A percentile compares a stretch with the other conserved stretches of the same genome.
Conservation (phyloP, 192 early-diverging fungal species). For the Haplosporangium gracile region DNA sequence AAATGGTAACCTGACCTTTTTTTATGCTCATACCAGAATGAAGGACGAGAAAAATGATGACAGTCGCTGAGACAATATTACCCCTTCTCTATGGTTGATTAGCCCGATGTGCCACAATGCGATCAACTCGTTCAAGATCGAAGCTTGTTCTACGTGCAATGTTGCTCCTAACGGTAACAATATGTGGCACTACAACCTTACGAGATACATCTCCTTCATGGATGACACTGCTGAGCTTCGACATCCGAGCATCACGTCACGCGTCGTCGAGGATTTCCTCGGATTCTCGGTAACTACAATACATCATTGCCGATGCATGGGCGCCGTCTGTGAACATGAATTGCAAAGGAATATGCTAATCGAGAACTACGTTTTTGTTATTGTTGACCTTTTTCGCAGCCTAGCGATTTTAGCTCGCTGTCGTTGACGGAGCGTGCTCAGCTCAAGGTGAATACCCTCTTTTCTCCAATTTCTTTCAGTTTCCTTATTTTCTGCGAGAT, state of each 20-base stretch:
- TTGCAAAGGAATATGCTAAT: background rate
- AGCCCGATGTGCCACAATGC: conserved; percentile 30
- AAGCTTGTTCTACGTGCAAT: conserved; percentile 19
- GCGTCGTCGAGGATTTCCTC: conserved; percentile 4
- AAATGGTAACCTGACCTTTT: conserved; percentile 16
- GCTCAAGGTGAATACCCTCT: conserved; percentile 25
- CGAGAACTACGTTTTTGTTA: background rate
- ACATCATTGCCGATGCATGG: background rate
- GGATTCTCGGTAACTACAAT: conserved; percentile 21
- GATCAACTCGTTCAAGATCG: conserved; percentile 41
- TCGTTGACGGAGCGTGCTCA: conserved; percentile 19
- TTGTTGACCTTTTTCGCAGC: conserved; percentile 1
- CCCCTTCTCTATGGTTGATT: background rate
- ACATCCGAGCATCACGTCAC: conserved; percentile 35
- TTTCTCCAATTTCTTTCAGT: too few relatives aligned
- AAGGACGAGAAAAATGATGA: background rate
- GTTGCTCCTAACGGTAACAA: conserved; percentile 13
- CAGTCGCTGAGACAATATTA: background rate
- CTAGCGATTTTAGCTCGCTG: conserved; percentile 25
- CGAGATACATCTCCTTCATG: conserved; percentile 35
- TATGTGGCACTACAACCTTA: conserved; percentile 29
- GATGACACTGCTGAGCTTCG: conserved; percentile 45
- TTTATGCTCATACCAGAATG: background rate
- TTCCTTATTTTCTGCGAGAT: background rate
- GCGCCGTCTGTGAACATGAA: background rate